Evolutionary conservation across 805 yeast species (phyloP), one percentile per base, ranked within the genome.

Genomic region (Jamesozyma jinghongensis): DNA sequence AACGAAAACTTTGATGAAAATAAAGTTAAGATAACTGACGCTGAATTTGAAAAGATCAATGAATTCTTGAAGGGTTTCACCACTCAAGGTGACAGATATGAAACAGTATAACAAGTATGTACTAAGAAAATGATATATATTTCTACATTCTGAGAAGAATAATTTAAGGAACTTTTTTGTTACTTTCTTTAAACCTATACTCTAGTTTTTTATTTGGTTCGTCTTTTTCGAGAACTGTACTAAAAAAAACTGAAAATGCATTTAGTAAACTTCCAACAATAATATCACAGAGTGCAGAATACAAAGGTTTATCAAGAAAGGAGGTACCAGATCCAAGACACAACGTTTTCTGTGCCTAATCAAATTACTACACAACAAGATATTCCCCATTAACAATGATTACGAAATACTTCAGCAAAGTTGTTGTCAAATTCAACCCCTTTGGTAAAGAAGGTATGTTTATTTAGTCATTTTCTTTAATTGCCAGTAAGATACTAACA

Each of bases 391-490:
- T 13, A 18, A 17, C 5, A 5, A 88, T 88, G 97, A 83, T 88
- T 55, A 90, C 97, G 31, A 86, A 85, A 63, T 88, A 82, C 65
- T 85, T 90, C 66, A 70, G 87, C 28, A 77, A 77, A 48, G 85
- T 86, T 7, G 68, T 69, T 34, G 84, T 90, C 33, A 77, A 71
- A 55, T 85, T 88, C 70, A 77, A 84, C 60, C 95, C 96, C 1
- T 71, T 82, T 48, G 75, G 78, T 1, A 62, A 70, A 22, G 83
- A 82, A 49, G 74, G 78, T 74, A 61, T 42, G 76, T 63, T 4
- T 12, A 8, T 18, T 3, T 30, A 19, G 4, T 3, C 19, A 27
- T 3, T 29, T 17, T 34, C 40, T 34, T 29, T 17, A 17, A 31
- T 25, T 34, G 12, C 17, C 5, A 31, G 13, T 16, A 22, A 22